These are phyloP conservation scores for Meripilus lineatus DNA, from an alignment of 1,284 basidiomycete species.

Conservation along the genomic window DNA sequence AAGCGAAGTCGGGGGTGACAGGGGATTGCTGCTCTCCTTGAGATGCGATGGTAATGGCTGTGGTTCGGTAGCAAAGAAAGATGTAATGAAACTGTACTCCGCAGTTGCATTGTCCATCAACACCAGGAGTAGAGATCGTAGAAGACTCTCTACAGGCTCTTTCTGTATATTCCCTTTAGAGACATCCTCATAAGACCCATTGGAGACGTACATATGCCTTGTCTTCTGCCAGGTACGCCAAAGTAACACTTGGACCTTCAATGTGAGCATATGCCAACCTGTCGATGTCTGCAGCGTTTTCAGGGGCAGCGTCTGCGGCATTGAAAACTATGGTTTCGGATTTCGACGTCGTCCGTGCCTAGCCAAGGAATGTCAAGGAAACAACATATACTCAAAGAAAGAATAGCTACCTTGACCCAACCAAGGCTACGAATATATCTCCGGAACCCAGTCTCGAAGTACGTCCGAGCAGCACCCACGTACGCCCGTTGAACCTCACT, in stretches of 20 bases:
- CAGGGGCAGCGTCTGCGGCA: constrained; percentile 33
- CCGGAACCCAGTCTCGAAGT: constrained; percentile 95
- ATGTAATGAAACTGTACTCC: constrained; percentile 82
- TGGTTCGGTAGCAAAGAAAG: constrained; percentile 66
- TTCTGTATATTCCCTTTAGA: constrained; percentile 46
- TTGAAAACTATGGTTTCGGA: constrained; percentile 50
- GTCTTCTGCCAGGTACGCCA: constrained; percentile 85
- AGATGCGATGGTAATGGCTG: constrained; percentile 19
- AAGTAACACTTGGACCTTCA: constrained; percentile 73
- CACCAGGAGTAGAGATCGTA: constrained; percentile 82
- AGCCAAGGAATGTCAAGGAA: constrained; percentile 2
- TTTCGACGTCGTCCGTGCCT: constrained; percentile 62
- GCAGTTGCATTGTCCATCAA: constrained; percentile 91
- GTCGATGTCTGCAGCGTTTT: constrained; percentile 40
- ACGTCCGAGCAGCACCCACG: constrained; percentile 77
- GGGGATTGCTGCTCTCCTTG: constrained; percentile 29
- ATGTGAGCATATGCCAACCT: constrained; percentile 67
- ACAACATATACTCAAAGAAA: neutral
- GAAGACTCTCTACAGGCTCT: constrained; percentile 76
- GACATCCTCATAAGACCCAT: neutral
- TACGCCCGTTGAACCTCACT: constrained; percentile 91
- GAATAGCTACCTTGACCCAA: constrained; percentile 58
- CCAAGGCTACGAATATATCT: constrained; percentile 83
- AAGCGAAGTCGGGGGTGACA: constrained; percentile 35
- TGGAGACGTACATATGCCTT: constrained; percentile 64